Base-by-base conservation (phyloP, 2,329 filamentous ascomycete species). In the Penicillium brevicompactum region DNA sequence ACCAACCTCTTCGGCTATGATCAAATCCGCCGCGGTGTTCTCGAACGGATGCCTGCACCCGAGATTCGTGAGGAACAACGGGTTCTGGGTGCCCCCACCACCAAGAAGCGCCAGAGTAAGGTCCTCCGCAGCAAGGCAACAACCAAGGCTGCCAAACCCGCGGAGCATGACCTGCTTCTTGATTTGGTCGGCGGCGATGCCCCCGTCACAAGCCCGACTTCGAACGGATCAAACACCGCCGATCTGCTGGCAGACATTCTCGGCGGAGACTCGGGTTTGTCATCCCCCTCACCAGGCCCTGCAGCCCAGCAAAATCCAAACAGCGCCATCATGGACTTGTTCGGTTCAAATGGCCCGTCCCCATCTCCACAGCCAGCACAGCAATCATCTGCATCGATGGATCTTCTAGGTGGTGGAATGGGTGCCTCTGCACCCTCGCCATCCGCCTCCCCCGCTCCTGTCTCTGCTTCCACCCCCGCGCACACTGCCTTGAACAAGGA, bases 21-120 rank as follows among this genome's bases (percentile, higher is more conserved):
- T 64, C 82, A 91, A 57, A 90, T 99, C 53, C 87, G 93, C 51
- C 85, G 84, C 56, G 94, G 94, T 55, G 94, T 99, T 2, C 80
- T 99, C 10, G 94, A 99, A 76, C 95, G 94, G 74, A 99, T 99
- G 95, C 94, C 94, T 7, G 86, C 94, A 1, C 94, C 94, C 8
- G 93, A 97, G 73, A 97, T 99, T 68, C 91, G 93, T 63, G 94
- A 99, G 72, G 91, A 96, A 72, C 93, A 94, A 51, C 84, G 93
- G 57, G 92, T 97, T 3, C 81, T 99, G 16, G 92, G 92, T 42
- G 89, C 93, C 67, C 87, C 91, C 1, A 84, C 88, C 66, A n/a
- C 52, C 16, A 81, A 83, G 60, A 87, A 84, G 72, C 86, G 87
- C 68, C 80, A 79, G 65, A 77, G 84, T 46, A 82, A 85, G 56